A percentile compares a stretch with the other conserved stretches of the same genome.
Conservation (phyloP, 1,284 basidiomycete genomes). For the Mycena sp. region DNA sequence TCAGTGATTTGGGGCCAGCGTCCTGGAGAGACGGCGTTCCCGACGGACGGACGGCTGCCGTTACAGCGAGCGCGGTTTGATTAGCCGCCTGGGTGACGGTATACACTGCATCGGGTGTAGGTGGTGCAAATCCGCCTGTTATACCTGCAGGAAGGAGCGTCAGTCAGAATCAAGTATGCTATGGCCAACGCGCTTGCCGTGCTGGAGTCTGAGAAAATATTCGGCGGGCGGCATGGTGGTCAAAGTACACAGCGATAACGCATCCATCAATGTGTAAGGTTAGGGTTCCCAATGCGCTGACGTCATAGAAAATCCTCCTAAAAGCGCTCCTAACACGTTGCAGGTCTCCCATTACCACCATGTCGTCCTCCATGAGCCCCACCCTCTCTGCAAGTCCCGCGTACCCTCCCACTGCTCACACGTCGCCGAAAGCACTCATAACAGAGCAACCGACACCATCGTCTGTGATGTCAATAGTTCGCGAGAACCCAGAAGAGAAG, state of each 20-base stretch:
- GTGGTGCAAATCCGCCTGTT: conserved; percentile 76
- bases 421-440: not conserved
- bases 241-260: not conserved
- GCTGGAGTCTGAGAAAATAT: conserved; percentile 52
- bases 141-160: conserved; percentile 59
- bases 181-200: conserved; percentile 36
- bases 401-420: conserved; percentile 13
- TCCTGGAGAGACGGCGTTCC: conserved; percentile 58
- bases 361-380: conserved; percentile 3
- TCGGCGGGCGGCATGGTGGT: conserved; percentile 39
- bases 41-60: conserved; percentile 55
- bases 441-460: conserved; percentile 6
- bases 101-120: conserved; percentile 65
- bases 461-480: conserved; percentile 7
- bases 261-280: not conserved
- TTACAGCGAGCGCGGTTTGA: conserved; percentile 52
- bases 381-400: not conserved
- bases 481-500: not conserved
- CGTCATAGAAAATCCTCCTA: no score
- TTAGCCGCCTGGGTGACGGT: conserved; percentile 55
- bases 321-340: no score
- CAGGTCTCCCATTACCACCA: conserved; percentile 10
- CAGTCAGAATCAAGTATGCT: not conserved
- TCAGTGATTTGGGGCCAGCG: conserved; percentile 55
- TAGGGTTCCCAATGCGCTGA: not conserved